A percentile compares a stretch with the other conserved stretches of the same genome.
Evolutionary conservation across 2,329 filamentous ascomycete species (phyloP).

Genomic region (Cladosporium sp.): DNA sequence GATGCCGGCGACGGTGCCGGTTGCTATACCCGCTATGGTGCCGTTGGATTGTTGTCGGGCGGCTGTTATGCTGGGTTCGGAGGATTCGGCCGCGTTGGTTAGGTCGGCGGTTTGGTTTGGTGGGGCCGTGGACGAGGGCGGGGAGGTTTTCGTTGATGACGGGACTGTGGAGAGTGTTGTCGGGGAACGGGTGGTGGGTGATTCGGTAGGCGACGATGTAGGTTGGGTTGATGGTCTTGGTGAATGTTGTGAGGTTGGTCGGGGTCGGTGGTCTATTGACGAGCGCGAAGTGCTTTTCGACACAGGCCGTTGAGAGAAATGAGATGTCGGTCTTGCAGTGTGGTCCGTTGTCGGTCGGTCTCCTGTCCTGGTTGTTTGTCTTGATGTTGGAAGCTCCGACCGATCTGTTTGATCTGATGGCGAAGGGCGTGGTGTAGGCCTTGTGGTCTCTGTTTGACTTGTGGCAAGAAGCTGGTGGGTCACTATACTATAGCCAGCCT

Average conservation of each 20-base stretch:
- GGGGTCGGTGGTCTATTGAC: not conserved
- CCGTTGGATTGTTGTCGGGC: slow-evolving; percentile 15
- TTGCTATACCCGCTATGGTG: slow-evolving; percentile 19
- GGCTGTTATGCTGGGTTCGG: slow-evolving; percentile 1
- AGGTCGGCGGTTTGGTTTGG: not conserved
- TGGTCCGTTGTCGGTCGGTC: slow-evolving; percentile 1
- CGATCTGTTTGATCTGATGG: no score
- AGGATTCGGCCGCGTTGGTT: not conserved
- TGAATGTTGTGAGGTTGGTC: not conserved
- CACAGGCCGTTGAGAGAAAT: not conserved
- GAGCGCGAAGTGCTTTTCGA: not conserved
- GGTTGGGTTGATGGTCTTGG: slow-evolving; percentile 5
- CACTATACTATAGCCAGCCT: slow-evolving; percentile 12
- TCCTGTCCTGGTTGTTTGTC: not conserved
- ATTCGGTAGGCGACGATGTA: not conserved
- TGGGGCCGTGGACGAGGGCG: not conserved
- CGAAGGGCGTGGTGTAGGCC: not conserved
- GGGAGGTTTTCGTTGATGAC: not conserved
- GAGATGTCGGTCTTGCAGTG: not conserved
- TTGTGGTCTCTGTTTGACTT: not conserved
- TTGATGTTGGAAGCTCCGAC: no score
- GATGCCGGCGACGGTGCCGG: slow-evolving; percentile 16
- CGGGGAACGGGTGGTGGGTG: not conserved
- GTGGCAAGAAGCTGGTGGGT: slow-evolving; percentile 6
- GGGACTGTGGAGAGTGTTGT: slow-evolving; percentile 1